phyloP scores from a whole-genome alignment of 306 rosid genomes.

The Rosa rugosa region DNA sequence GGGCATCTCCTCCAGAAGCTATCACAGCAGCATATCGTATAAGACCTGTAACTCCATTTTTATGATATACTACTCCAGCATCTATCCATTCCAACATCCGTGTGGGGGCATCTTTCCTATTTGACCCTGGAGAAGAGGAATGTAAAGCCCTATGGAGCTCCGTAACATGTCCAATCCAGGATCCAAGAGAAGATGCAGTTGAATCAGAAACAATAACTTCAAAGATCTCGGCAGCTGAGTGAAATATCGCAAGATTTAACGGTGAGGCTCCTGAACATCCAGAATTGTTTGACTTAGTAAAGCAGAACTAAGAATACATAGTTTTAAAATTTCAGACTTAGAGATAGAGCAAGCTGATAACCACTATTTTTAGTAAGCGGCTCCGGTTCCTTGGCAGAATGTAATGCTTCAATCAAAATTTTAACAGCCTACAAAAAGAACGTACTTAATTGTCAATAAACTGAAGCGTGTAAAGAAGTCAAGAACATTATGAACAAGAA shows the following conservation, averaged over 20 bases:
- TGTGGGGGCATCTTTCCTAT: conserved; percentile 94
- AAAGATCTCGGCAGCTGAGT: conserved; percentile 96
- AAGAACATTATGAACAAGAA: background rate
- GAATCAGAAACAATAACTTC: conserved; percentile 95
- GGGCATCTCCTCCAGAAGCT: conserved; percentile 98
- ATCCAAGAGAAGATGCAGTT: conserved; percentile 74
- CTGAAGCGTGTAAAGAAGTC: conserved; percentile 13
- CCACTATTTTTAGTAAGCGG: conserved; percentile 62
- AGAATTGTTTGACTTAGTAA: conserved; percentile 21
- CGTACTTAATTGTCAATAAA: conserved; percentile 7
- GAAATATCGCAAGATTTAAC: conserved; percentile 80
- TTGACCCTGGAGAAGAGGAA: conserved; percentile 92
- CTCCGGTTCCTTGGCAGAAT: conserved; percentile 76
- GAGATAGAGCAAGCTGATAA: conserved; percentile 29
- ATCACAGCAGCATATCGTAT: conserved; percentile 86
- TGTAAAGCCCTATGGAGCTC: conserved; percentile 87
- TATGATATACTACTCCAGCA: conserved; percentile 88
- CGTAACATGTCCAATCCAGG: conserved; percentile 89
- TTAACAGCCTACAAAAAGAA: conserved; percentile 64
- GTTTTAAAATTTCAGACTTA: background rate
- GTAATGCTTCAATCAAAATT: conserved; percentile 74
- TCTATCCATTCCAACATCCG: conserved; percentile 97
- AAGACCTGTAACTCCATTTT: conserved; percentile 88
- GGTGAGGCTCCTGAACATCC: conserved; percentile 75
- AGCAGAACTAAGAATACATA: conserved; percentile 24